Evolutionary conservation across 2,329 filamentous ascomycete genomes (phyloP), one percentile per base, ranked within the genome.

Genomic region (Parascedosporium putredinis): DNA sequence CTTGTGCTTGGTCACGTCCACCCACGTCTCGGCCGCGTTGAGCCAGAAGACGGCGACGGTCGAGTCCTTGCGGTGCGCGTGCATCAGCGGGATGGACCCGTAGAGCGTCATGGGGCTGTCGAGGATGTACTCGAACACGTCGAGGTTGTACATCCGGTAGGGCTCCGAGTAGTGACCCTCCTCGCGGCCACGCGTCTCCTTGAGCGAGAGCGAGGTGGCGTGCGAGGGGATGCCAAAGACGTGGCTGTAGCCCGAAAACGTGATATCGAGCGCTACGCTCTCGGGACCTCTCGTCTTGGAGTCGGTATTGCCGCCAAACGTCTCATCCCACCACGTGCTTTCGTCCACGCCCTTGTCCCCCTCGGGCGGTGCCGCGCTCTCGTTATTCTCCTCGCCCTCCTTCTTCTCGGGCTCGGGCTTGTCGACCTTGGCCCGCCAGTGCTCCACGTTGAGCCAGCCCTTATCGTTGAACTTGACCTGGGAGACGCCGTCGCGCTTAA

Each of bases 41-140:
- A 98, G 77, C 93, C 93, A 98, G 67, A 98, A 95, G 12, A 98
- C 84, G 54, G 89, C 93, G 25, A 97, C 91, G 1, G 88, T 93
- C 0, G 91, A 97, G 60, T 84, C 86, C 64, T 91, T 94, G 59
- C 86, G 86, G 62, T 98, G 91, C 16, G 93, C 93, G 66, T 97
- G 93, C 88, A 98, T 95, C 62, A 97, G 87, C 2, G 93, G 93
- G 58, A 98, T 97, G 6, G 89, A 74, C n/a, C 93, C 93, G 61
- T 98, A 98, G 2, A 98, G 76, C 1, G 93, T 97, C 93, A 98
- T 98, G 1, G 93, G 90, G 66, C 89, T 97, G 66, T 97, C 87
- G 59, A 96, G 78, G 59, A 95, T 84, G 65, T 98, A 98, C 69
- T 98, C 93, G 59, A 98, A 98, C 9, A 98, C 93, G 64, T 98